Evolutionary conservation across 1,284 basidiomycete genomes (phyloP), one percentile per base, ranked within the genome.

Genomic region (Cutaneotrichosporon sp.): DNA sequence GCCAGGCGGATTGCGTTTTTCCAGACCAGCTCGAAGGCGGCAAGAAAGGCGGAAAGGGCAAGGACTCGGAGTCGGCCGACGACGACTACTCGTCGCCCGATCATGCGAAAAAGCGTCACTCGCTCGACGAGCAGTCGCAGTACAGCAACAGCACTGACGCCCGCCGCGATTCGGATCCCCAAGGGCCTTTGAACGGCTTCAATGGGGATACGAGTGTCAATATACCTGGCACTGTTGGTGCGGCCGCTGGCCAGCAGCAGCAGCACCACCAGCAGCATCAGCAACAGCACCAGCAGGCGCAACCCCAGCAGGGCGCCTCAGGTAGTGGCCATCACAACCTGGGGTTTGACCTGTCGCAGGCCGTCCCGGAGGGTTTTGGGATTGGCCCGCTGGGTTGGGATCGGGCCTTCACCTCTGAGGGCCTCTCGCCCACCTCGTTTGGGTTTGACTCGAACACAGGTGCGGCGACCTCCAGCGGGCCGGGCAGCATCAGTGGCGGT

Each of bases 401-500:
- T 33, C 46, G 49, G n/a, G 44, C 44, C 4, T 51, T 55, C 34
- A 48, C 54, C 13, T 17, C 18, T 17, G 41, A 39, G 14, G 33
- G 37, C 13, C 17, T 49, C 2, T 44, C 38, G 23, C 22, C 40
- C n/a, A 41, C 35, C 22, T 15, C 34, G 9, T 20, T 47, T 10
- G 41, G 34, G n/a, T 30, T 52, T 17, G 51, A 52, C 26, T 15
- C 33, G 17, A 33, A 30, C 26, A 10, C 39, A 37, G 36, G 36
- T 37, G 38, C 38, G 36, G 36, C 36, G 36, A 14, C 36, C 36
- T 8, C 17, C 17, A 18, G 18, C 15, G 23, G 18, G 36, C 37
- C 26, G 46, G 20, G 20, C 35, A 18, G 23, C 35, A 18, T 52
- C 55, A 41, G 65, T 62, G 33, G 59, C 64, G n/a, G n/a, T n/a